A percentile compares a stretch with the other conserved stretches of the same genome.
phyloP scores from a whole-genome alignment of 306 rosid genomes.

The Quercus robur region DNA sequence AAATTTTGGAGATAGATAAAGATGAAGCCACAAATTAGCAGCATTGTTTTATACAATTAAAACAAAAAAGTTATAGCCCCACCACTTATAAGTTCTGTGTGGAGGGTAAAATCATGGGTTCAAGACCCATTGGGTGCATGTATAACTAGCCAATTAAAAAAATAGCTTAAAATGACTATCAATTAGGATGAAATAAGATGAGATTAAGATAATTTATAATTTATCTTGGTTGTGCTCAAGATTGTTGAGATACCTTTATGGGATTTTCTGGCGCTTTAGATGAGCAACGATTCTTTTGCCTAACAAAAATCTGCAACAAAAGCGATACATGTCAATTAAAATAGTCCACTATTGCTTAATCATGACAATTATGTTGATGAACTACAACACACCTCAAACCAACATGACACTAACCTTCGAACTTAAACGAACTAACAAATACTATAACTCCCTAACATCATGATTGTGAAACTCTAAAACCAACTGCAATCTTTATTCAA shows the following conservation, averaged over 20 bases:
- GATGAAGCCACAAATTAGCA: background rate
- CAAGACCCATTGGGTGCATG: no score
- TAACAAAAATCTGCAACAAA: slow-evolving; percentile 85
- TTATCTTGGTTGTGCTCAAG: background rate
- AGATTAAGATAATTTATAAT: slow-evolving; percentile 8
- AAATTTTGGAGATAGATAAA: background rate
- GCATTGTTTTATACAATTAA: background rate
- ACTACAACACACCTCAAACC: background rate
- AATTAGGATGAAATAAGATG: background rate
- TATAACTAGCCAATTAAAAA: background rate
- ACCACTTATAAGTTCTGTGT: no score
- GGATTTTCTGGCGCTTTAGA: slow-evolving; percentile 89
- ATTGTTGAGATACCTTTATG: slow-evolving; percentile 66
- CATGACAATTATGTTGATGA: slow-evolving; percentile 13
- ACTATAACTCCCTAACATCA: background rate
- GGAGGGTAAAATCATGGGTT: no score
- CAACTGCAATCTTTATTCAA: background rate
- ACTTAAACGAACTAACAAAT: background rate
- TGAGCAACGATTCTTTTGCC: slow-evolving; percentile 96
- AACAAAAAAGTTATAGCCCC: no score
- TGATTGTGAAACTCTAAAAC: background rate
- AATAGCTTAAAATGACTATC: background rate
- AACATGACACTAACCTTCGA: background rate
- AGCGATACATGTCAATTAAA: slow-evolving; percentile 35
- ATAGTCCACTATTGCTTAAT: slow-evolving; percentile 10